Conservation (phyloP, 441 rosid genomes). For the Hura crepitans region DNA sequence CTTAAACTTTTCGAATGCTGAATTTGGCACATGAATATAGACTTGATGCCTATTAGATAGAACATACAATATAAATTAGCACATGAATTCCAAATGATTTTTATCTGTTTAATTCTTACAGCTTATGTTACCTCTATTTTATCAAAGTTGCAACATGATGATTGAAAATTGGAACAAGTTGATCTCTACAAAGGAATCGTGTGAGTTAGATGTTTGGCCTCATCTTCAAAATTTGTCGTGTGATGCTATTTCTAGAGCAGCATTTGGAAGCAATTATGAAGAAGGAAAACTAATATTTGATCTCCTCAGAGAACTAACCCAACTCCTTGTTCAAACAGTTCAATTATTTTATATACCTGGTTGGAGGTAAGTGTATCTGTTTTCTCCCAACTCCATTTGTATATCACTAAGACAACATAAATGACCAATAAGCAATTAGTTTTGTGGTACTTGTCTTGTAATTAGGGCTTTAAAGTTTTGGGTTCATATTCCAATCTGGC, state of each 20-base stretch:
- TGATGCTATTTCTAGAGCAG: constrained; percentile 22
- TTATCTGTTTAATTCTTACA: neutral
- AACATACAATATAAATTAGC: too few species aligned
- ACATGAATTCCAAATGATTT: neutral
- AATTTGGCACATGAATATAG: too few species aligned
- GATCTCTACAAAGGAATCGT: neutral
- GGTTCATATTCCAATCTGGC: too few species aligned
- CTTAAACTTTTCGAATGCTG: too few species aligned
- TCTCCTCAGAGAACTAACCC: constrained; percentile 3
- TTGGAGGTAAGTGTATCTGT: constrained; percentile 6
- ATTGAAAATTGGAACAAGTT: constrained; percentile 15
- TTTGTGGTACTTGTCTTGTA: too few species aligned
- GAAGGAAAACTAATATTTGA: constrained; percentile 23
- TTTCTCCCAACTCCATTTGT: too few species aligned
- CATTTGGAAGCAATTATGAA: constrained; percentile 26
- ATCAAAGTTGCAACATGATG: constrained; percentile 17
- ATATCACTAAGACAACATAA: too few species aligned
- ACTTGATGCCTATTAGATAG: too few species aligned
- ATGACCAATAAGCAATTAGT: too few species aligned
- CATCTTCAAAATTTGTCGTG: constrained; percentile 21
- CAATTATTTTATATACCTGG: constrained; percentile 16
- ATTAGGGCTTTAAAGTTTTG: too few species aligned
- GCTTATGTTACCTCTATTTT: constrained; percentile 15
- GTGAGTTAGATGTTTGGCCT: constrained; percentile 17
- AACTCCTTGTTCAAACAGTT: neutral